A percentile compares a stretch with the other conserved stretches of the same genome.
Evolutionary conservation across 805 yeast species (phyloP).

Genomic region (Cyberlindnera americana): DNA sequence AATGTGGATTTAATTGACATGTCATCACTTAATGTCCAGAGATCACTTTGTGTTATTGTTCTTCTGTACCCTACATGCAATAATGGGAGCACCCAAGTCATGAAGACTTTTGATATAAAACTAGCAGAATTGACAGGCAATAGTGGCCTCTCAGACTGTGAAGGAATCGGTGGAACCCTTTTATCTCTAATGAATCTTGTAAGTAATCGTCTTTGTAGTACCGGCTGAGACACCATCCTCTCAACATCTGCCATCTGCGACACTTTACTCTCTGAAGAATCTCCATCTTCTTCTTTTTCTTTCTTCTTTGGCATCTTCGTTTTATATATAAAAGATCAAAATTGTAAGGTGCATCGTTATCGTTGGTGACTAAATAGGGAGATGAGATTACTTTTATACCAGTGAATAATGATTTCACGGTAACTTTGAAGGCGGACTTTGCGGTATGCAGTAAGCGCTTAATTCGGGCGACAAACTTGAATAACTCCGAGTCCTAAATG

Average conservation of each 20-base stretch:
- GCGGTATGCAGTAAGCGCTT: no score
- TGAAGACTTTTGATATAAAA: conserved; percentile 39
- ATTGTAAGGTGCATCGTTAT: no score
- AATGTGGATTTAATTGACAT: conserved; percentile 37
- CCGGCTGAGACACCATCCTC: neutral
- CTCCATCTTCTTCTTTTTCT: neutral
- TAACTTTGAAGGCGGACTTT: no score
- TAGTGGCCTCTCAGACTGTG: conserved; percentile 40
- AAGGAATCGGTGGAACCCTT: conserved; percentile 46
- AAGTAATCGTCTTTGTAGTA: conserved; percentile 21
- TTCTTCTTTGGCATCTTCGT: neutral
- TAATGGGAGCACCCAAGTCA: conserved; percentile 64
- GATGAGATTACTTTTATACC: no score
- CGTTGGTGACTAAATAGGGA: no score
- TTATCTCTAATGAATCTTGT: conserved; percentile 27
- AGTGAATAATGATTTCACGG: no score
- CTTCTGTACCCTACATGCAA: conserved; percentile 62
- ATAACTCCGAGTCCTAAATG: no score
- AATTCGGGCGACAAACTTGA: no score
- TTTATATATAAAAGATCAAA: no score
- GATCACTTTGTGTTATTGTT: conserved; percentile 58
- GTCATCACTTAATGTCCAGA: conserved; percentile 41
- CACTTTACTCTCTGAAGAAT: neutral
- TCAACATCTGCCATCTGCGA: neutral
- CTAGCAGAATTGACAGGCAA: conserved; percentile 41